Percentiles rank a stretch among this genome's conserved stretches.
Evolutionary conservation across 139 green algal species (phyloP).

Genomic region (Volvox africanus): DNA sequence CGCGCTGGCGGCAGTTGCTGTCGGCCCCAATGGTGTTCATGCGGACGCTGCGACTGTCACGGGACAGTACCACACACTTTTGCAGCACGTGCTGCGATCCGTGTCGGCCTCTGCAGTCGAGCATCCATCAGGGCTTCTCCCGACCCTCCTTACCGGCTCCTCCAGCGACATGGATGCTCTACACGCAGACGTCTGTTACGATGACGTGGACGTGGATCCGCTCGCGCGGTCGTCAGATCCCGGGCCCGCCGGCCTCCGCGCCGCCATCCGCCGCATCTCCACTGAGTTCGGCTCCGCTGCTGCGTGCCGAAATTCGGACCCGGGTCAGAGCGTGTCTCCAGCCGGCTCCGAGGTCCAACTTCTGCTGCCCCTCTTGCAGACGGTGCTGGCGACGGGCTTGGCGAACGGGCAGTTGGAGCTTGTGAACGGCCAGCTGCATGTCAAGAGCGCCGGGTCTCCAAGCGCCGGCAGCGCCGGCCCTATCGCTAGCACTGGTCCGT

Average conservation of each 20-base stretch:
- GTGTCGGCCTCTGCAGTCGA: background rate
- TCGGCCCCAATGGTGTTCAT: background rate
- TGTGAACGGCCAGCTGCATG: slow-evolving; percentile 37
- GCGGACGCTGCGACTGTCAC: background rate
- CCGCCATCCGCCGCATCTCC: slow-evolving; percentile 28
- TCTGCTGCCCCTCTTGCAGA: slow-evolving; percentile 43
- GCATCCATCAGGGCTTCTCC: background rate
- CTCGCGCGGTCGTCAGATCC: slow-evolving; percentile 17
- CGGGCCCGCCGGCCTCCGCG: background rate
- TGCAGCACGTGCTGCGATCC: slow-evolving; percentile 41
- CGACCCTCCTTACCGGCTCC: background rate
- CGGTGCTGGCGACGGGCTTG: slow-evolving; percentile 20
- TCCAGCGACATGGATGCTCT: background rate
- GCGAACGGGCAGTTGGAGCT: slow-evolving; percentile 32
- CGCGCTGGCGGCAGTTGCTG: background rate
- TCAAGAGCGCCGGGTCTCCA: background rate
- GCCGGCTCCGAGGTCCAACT: background rate
- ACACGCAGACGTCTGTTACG: background rate
- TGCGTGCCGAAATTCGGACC: slow-evolving; percentile 30
- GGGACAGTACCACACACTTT: slow-evolving; percentile 17
- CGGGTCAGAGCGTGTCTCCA: background rate
- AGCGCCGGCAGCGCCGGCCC: background rate
- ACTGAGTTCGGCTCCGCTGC: background rate
- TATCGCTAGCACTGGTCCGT: too few relatives aligned
- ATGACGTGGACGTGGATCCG: background rate